Evolutionary conservation across 2,329 filamentous ascomycete species (phyloP), one percentile per base, ranked within the genome.

Genomic region (Ascochyta viciae-villosae): DNA sequence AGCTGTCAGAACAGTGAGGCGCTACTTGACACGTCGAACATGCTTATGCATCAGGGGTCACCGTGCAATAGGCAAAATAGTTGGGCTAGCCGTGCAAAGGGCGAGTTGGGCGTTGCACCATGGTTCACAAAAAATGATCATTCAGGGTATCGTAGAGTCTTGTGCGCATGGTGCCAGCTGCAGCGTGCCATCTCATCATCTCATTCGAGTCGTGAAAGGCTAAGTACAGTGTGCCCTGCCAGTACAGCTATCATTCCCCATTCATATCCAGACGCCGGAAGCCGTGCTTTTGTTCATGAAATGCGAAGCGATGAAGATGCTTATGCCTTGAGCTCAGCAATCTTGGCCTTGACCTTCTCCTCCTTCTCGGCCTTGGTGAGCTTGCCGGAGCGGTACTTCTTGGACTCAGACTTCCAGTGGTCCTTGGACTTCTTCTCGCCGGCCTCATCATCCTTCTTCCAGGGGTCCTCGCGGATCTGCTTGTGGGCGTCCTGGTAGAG

Each of bases 381-480:
- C 88, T 96, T 96, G 74, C 74, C 72, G 72, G 82, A 81, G 80
- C 82, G 87, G 90, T 87, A 92, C 88, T 98, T 96, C 85, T 92
- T 87, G 79, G 90, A 92, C 87, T 96, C 92, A 68, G 85, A 85
- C 89, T 96, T 96, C 90, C 91, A 96, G 84, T 97, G 87, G 65
- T 94, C 94, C 89, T 97, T 98, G 85, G 81, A 85, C 91, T 98
- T 98, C 89, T 96, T 93, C 82, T 90, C 82, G 53, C 79, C 90
- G 53, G 87, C 89, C 39, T 83, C 80, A 65, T 87, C 84, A 70
- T 82, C 85, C 89, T 96, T 96, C 90, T 96, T 96, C 87, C 90
- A 96, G 76, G 95, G 95, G 81, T 99, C 91, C 84, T 92, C 94
- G 68, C 95, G 93, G 86, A 99, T 99, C 77, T 90, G 89, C 81